Evolutionary conservation across 371 early-diverging fungal species (phyloP), one percentile per base, ranked within the genome.

Genomic region (Actinomucor elegans): DNA sequence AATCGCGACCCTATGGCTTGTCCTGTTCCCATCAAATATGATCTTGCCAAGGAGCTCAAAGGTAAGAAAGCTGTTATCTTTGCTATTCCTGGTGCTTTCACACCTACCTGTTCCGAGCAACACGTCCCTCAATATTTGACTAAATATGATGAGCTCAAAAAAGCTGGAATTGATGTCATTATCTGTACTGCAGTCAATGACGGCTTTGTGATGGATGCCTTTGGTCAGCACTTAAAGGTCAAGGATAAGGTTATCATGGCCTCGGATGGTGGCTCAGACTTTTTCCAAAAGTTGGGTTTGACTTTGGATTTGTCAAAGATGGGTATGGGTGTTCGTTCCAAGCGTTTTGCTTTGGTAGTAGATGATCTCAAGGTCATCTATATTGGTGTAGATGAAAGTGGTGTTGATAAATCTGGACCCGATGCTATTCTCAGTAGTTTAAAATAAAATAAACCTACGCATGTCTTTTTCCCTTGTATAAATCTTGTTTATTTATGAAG

Each of bases 41-140:
- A 76, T 43, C 69, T 82, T 1, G 73, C 74, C 48, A 76, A 78
- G 51, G 77, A 85, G 46, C 80, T 89, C 61, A 81, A 80, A 71
- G 84, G 80, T 59, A 89, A 89, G 78, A 86, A 82, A 67, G 89
- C 84, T 5, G 82, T 92, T 24, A 77, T 92, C 63, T 86, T 92
- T 68, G 84, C 84, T 18, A 86, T 91, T n/a, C 91, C 91, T 9
- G 89, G 85, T 14, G 88, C 91, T 20, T 90, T 89, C 61, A 89
- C 91, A 5, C 91, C 92, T 5, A 83, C 88, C n/a, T 92, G 93
- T 72, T 84, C 86, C 20, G 84, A 85, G 59, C 54, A 70, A 48
- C 92, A 93, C 54, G 75, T 91, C 38, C 93, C 93, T 6, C 86
- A 78, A 21, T 82, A 74, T 56, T 55, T 83, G 37, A 45, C 61